These are phyloP conservation scores for Pseudognaphalium luteoalbum DNA, from an alignment of 129 eudicot species.

Conservation along the genomic window DNA sequence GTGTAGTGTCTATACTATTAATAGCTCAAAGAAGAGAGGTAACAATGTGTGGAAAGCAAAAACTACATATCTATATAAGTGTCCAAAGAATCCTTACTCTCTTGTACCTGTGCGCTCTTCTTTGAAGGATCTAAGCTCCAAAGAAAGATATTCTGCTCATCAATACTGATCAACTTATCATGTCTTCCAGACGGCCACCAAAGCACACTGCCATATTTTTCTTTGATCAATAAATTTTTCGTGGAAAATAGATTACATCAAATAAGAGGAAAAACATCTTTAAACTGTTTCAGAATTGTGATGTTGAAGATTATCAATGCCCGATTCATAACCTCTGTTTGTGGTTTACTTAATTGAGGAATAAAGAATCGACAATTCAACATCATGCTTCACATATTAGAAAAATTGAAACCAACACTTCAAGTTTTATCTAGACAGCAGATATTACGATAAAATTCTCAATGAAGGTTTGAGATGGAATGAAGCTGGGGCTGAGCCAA, in stretches of 20 bases:
- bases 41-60: slow-evolving; percentile 4
- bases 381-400: neutral
- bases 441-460: neutral
- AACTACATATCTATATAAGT: slow-evolving; percentile 10
- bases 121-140: slow-evolving; percentile 96
- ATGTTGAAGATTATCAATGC: neutral
- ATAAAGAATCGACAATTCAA: neutral
- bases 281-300: neutral
- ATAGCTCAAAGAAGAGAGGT: slow-evolving; percentile 8
- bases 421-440: slow-evolving; percentile 12
- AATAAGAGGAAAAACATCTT: slow-evolving; percentile 10
- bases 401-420: neutral
- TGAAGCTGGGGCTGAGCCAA: neutral
- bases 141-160: slow-evolving; percentile 80
- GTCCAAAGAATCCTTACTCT: slow-evolving; percentile 21
- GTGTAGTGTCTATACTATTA: neutral
- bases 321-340: slow-evolving; percentile 6
- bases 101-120: slow-evolving; percentile 90
- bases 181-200: slow-evolving; percentile 99
- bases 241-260: slow-evolving; percentile 9
- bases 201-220: slow-evolving; percentile 56
- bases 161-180: slow-evolving; percentile 83
- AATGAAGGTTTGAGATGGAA: slow-evolving; percentile 5
- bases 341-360: slow-evolving; percentile 6
- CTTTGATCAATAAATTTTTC: slow-evolving; percentile 12